Percentiles rank a stretch among this genome's conserved stretches.
These are phyloP conservation scores for Colletotrichum trifolii DNA, from an alignment of 2,329 filamentous ascomycete species.

Conservation along the genomic window DNA sequence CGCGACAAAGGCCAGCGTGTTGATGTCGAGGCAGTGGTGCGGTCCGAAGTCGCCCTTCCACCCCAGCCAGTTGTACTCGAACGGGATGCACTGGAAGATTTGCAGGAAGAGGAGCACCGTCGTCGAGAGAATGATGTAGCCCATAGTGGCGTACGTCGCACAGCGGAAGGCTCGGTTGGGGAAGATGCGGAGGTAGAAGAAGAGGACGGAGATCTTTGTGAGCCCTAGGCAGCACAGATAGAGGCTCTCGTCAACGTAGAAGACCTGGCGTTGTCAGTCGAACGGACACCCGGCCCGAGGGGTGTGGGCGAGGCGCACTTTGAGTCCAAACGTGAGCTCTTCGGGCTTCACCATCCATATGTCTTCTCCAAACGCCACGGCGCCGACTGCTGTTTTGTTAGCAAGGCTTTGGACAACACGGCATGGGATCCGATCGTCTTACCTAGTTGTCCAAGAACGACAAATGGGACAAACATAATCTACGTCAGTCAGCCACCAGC, in stretches of 20 bases:
- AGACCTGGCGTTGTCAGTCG: slow-evolving; percentile 38
- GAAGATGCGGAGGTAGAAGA: slow-evolving; percentile 49
- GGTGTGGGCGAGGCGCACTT: slow-evolving; percentile 36
- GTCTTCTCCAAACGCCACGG: slow-evolving; percentile 49
- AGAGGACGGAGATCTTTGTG: slow-evolving; percentile 47
- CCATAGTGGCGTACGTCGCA: slow-evolving; percentile 40
- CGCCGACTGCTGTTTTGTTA: slow-evolving; percentile 37
- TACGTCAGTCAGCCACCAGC: slow-evolving; percentile 17
- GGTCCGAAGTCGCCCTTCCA: slow-evolving; percentile 44
- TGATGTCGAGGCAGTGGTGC: slow-evolving; percentile 47
- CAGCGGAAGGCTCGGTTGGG: slow-evolving; percentile 43
- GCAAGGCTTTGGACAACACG: not conserved
- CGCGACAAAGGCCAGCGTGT: slow-evolving; percentile 44
- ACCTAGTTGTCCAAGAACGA: slow-evolving; percentile 47
- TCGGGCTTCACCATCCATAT: slow-evolving; percentile 48
- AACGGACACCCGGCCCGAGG: not conserved
- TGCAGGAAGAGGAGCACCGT: slow-evolving; percentile 45
- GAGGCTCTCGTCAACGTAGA: slow-evolving; percentile 45
- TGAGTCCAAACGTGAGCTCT: slow-evolving; percentile 44
- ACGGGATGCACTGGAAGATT: slow-evolving; percentile 50
- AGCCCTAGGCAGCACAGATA: slow-evolving; percentile 46
- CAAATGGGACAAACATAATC: slow-evolving; percentile 46
- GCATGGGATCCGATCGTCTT: slow-evolving; percentile 11
- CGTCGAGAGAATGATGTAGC: slow-evolving; percentile 42
- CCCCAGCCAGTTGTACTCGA: slow-evolving; percentile 46